phyloP scores from a whole-genome alignment of 164 flowering plant species.

The Chloranthus sessilifolius region DNA sequence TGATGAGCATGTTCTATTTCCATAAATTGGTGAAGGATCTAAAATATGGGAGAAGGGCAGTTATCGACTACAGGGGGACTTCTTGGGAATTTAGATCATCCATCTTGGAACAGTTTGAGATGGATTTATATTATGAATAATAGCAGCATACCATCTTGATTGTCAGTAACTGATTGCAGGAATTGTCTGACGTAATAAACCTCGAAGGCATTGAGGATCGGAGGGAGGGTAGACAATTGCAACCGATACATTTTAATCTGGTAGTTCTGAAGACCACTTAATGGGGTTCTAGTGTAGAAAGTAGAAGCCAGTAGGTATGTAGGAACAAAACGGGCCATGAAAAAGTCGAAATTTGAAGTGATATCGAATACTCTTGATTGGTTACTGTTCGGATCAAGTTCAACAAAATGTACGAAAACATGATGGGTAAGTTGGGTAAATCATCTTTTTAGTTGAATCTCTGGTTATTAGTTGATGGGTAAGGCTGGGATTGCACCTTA shows the following conservation, averaged over 20 bases:
- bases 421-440: too few species aligned
- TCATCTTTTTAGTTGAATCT: too few species aligned
- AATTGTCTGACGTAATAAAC: not conserved
- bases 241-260: conserved; percentile 15
- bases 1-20: too few species aligned
- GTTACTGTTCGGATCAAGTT: conserved; percentile 18
- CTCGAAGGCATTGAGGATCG: conserved; percentile 5
- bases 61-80: too few species aligned
- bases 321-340: not conserved
- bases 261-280: not conserved
- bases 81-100: too few species aligned
- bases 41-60: too few species aligned
- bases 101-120: too few species aligned
- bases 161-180: not conserved
- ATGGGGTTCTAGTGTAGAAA: not conserved
- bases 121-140: too few species aligned
- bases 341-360: conserved; percentile 6
- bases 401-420: conserved; percentile 34
- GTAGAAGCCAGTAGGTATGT: not conserved
- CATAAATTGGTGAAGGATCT: too few species aligned
- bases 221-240: not conserved
- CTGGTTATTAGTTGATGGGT: too few species aligned
- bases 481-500: too few species aligned
- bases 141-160: not conserved
- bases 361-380: conserved; percentile 27